Conservation (phyloP, 176 grass and related monocot genomes). For the Urochloa ruziziensis region DNA sequence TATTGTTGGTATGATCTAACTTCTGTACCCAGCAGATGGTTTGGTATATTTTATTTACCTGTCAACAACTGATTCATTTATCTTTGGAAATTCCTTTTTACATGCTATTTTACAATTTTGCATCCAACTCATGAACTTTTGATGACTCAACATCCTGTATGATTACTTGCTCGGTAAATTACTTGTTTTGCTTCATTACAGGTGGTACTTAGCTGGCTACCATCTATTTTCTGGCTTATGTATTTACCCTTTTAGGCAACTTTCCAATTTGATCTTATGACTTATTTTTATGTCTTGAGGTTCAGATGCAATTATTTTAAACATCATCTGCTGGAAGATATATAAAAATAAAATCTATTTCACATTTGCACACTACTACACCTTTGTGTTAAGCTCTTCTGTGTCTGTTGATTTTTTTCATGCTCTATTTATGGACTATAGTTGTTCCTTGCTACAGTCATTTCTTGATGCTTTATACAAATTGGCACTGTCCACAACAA, state of each 20-base stretch:
- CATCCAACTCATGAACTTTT: conserved; percentile 10
- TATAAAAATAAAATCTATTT: background rate
- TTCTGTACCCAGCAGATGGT: background rate
- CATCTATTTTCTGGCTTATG: background rate
- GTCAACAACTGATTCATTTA: background rate
- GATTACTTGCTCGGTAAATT: background rate
- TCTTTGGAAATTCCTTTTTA: background rate
- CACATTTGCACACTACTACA: background rate
- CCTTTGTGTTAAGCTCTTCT: background rate
- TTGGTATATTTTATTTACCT: conserved; percentile 14
- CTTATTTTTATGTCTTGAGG: background rate
- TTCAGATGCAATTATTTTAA: background rate
- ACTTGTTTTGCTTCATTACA: background rate
- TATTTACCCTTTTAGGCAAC: background rate
- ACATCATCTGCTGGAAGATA: background rate
- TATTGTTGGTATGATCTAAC: background rate
- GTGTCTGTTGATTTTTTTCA: background rate
- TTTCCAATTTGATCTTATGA: background rate
- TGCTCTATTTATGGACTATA: background rate
- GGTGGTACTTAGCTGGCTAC: background rate
- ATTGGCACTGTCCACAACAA: background rate
- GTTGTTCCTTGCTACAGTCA: background rate
- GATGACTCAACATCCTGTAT: background rate
- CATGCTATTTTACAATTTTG: background rate
- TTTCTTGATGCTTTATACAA: background rate